Evolutionary conservation across 352 stramenopile species (phyloP).

Genomic region (Pythium insidiosum): DNA sequence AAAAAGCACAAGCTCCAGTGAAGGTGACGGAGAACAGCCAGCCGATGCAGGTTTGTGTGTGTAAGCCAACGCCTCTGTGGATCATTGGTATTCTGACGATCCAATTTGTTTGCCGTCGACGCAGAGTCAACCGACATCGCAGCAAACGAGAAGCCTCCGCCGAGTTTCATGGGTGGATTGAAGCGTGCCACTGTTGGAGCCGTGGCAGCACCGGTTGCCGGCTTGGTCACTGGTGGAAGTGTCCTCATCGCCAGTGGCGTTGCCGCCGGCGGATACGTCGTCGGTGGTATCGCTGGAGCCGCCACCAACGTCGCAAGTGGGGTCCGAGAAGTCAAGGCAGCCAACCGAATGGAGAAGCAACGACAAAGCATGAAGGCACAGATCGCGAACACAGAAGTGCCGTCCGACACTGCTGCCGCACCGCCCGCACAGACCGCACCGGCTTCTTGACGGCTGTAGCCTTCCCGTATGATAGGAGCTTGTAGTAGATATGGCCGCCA

Average conservation of each 20-base stretch:
- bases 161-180: constrained; percentile 76
- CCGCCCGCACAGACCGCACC: not conserved
- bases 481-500: no score
- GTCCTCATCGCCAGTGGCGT: constrained; percentile 73
- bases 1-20: constrained; percentile 9
- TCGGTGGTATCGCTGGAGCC: constrained; percentile 75
- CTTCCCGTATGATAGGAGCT: no score
- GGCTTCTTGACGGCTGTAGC: no score
- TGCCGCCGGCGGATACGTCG: constrained; percentile 65
- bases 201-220: constrained; percentile 69
- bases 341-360: constrained; percentile 62
- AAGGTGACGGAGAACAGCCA: constrained; percentile 25
- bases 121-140: constrained; percentile 9
- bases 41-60: constrained; percentile 8
- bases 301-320: constrained; percentile 77
- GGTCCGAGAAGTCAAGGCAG: constrained; percentile 73
- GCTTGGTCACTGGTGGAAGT: constrained; percentile 64
- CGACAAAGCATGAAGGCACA: constrained; percentile 5
- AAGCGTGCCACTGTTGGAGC: constrained; percentile 84
- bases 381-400: constrained; percentile 4
- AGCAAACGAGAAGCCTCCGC: constrained; percentile 57
- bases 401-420: constrained; percentile 1
- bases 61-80: no score
- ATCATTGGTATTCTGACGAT: not conserved
- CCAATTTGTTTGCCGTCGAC: not conserved